A percentile compares a stretch with the other conserved stretches of the same genome.
Conservation (phyloP, 2,329 filamentous ascomycete species). For the Pseudocercospora fijiensis region DNA sequence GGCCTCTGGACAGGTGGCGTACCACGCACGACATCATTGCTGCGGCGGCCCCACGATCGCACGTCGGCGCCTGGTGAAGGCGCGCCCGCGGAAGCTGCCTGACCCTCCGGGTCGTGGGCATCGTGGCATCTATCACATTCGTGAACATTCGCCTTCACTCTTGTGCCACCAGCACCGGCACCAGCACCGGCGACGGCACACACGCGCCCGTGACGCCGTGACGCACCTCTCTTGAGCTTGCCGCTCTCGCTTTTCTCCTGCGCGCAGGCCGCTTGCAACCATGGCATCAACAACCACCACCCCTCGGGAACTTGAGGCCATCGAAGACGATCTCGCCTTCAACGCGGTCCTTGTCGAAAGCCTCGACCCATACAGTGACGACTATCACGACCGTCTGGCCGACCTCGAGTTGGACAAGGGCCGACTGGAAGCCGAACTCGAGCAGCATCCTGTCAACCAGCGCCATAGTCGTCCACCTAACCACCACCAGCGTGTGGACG, state of each 20-base stretch:
- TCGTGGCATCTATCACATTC: constrained; percentile 1
- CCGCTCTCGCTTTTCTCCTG: background rate
- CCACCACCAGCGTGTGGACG: constrained; percentile 17
- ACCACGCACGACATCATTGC: background rate
- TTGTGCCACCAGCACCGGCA: background rate
- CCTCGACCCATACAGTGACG: constrained; percentile 36
- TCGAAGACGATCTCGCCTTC: constrained; percentile 40
- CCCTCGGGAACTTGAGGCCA: constrained; percentile 21
- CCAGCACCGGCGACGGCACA: too few relatives aligned
- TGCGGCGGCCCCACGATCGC: background rate
- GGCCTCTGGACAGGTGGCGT: background rate
- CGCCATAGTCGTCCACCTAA: background rate
- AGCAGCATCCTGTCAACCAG: constrained; percentile 6
- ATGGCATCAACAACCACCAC: constrained; percentile 8
- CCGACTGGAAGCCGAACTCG: constrained; percentile 3
- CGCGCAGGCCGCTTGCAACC: background rate
- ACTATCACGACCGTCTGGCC: constrained; percentile 29
- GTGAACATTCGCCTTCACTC: background rate
- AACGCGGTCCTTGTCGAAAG: constrained; percentile 33
- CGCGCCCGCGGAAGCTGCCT: background rate
- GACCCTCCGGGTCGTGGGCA: background rate
- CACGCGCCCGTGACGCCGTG: background rate
- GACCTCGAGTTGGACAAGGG: constrained; percentile 27
- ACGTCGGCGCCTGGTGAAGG: background rate
- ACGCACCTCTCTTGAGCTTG: background rate